Conservation (phyloP, 2,329 filamentous ascomycete species). For the Coleophoma eucalyptorum region DNA sequence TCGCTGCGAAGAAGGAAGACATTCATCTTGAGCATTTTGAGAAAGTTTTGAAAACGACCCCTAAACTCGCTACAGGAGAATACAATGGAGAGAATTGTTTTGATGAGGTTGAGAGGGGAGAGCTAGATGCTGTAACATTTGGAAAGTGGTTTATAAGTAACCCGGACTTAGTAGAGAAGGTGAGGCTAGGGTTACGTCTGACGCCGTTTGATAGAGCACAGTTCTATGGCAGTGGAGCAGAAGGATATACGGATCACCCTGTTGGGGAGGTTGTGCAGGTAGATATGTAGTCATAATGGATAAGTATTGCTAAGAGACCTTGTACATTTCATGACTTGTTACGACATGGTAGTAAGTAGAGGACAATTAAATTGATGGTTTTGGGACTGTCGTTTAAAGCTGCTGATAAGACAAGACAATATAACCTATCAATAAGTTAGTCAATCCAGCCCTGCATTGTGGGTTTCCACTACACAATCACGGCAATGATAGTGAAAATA, state of each 20-base stretch:
- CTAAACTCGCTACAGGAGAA: slow-evolving; percentile 8
- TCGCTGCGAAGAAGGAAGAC: slow-evolving; percentile 2
- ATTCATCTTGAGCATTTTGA: slow-evolving; percentile 8
- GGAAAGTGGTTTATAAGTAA: slow-evolving; percentile 15
- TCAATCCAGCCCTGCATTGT: no score
- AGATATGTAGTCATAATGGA: no score
- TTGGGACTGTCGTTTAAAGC: no score
- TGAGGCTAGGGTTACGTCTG: slow-evolving; percentile 6
- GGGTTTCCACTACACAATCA: no score
- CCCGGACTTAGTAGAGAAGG: slow-evolving; percentile 12
- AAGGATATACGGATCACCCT: slow-evolving; percentile 12
- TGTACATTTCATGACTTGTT: no score
- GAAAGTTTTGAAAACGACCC: slow-evolving; percentile 8
- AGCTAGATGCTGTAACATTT: slow-evolving; percentile 12
- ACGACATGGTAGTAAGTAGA: no score
- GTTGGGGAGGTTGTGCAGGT: no score
- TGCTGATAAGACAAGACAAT: no score
- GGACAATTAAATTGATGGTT: no score
- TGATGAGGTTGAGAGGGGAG: slow-evolving; percentile 10
- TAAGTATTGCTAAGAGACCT: no score
- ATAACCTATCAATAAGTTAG: no score
- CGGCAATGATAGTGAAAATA: no score
- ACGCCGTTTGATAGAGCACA: slow-evolving; percentile 1
- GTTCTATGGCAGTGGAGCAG: slow-evolving; percentile 5
- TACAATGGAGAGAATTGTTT: slow-evolving; percentile 11